Conservation (phyloP, 495 filamentous ascomycete species). For the Symbiotaphrina buchneri region DNA sequence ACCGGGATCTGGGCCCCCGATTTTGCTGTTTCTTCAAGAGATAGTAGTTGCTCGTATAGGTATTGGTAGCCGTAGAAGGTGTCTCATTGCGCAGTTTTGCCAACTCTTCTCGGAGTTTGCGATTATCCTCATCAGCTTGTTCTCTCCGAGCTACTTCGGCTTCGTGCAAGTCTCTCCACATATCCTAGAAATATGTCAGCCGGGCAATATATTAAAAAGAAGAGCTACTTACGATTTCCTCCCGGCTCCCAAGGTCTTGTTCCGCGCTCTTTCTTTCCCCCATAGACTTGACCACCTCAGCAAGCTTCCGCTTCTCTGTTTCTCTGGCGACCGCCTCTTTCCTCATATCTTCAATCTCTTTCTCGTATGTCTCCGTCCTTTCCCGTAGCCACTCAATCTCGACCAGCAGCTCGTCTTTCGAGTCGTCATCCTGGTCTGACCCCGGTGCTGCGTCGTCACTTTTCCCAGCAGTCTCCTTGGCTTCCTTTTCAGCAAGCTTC, state of each 20-base stretch:
- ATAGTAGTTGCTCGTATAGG: conserved; percentile 36
- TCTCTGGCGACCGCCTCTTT: conserved; percentile 56
- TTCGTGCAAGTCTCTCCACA: conserved; percentile 91
- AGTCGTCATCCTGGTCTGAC: neutral
- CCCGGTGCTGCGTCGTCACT: conserved; percentile 14
- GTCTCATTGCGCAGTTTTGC: conserved; percentile 47
- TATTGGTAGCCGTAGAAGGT: conserved; percentile 11
- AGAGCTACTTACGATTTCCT: conserved; percentile 42
- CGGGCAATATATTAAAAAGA: conserved; percentile 2
- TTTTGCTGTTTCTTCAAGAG: conserved; percentile 23
- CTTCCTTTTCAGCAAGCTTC: conserved; percentile 50
- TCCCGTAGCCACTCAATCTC: conserved; percentile 70
- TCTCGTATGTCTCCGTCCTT: conserved; percentile 57
- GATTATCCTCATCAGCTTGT: conserved; percentile 75
- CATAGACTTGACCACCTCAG: conserved; percentile 53
- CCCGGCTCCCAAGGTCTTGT: conserved; percentile 50
- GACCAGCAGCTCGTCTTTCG: conserved; percentile 29
- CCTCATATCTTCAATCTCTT: conserved; percentile 58
- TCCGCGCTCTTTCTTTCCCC: conserved; percentile 38
- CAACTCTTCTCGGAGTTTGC: conserved; percentile 64
- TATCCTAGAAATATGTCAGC: conserved; percentile 24
- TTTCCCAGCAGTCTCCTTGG: conserved; percentile 32
- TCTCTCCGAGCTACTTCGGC: conserved; percentile 78
- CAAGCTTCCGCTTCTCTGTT: conserved; percentile 59
- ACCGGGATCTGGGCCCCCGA: conserved; percentile 34